Percentiles rank a stretch among this genome's conserved stretches.
phyloP scores from a whole-genome alignment of 441 rosid species.

The Adansonia madagascariensis region DNA sequence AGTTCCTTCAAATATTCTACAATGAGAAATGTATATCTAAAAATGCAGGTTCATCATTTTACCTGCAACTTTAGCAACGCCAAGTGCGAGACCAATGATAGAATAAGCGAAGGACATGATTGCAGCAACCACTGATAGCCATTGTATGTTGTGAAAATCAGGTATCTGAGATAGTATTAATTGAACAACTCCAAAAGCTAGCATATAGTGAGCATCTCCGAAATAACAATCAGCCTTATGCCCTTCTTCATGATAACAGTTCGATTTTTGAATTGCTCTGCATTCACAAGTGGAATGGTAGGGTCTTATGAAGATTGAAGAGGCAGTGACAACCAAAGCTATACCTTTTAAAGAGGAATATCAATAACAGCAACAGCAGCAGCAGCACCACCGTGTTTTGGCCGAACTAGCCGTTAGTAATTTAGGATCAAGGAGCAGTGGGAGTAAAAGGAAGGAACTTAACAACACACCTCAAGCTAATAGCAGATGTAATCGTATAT shows the following conservation, averaged over 20 bases:
- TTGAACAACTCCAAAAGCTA: conserved; percentile 54
- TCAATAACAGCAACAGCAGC: neutral
- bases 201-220: conserved; percentile 43
- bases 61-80: conserved; percentile 58
- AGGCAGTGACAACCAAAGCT: conserved; percentile 4
- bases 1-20: neutral
- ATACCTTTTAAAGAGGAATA: neutral
- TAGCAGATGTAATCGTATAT: conserved; percentile 55
- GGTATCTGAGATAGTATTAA: conserved; percentile 57
- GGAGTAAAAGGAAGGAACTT: conserved; percentile 2
- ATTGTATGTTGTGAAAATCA: conserved; percentile 54
- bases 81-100: conserved; percentile 59
- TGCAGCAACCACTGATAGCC: conserved; percentile 65
- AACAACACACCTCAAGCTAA: conserved; percentile 46
- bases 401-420: neutral
- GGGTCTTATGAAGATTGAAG: neutral
- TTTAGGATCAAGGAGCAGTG: conserved; percentile 7
- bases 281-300: conserved; percentile 20
- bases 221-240: conserved; percentile 46
- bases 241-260: conserved; percentile 59
- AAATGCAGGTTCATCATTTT: neutral
- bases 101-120: conserved; percentile 67
- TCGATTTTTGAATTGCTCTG: conserved; percentile 61
- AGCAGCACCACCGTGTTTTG: neutral
- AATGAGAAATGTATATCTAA: neutral